These are phyloP conservation scores for Leccinum pachyderme DNA, from an alignment of 1,284 basidiomycete genomes.

Conservation along the genomic window DNA sequence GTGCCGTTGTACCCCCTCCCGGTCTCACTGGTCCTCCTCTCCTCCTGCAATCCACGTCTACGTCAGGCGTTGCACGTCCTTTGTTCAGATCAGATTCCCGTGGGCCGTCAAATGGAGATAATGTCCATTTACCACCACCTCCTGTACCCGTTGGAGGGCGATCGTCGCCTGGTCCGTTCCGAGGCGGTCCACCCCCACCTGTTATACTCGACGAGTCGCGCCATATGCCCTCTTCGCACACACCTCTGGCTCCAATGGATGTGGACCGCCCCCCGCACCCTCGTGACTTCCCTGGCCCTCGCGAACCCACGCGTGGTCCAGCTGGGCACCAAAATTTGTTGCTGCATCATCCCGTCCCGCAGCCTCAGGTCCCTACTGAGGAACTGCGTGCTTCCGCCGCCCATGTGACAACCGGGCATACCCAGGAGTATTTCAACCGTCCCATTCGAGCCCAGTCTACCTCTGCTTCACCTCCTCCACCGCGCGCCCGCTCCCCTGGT, in stretches of 20 bases:
- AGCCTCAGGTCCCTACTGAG: slow-evolving; percentile 47
- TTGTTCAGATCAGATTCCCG: slow-evolving; percentile 65
- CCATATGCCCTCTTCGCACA: slow-evolving; percentile 56
- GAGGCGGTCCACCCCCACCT: slow-evolving; percentile 76
- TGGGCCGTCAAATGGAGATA: slow-evolving; percentile 46
- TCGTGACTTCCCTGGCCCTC: slow-evolving; percentile 51
- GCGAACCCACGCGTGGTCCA: slow-evolving; percentile 50
- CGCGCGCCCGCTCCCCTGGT: slow-evolving; percentile 47
- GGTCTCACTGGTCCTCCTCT: slow-evolving; percentile 62
- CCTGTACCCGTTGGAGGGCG: slow-evolving; percentile 46
- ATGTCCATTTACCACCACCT: slow-evolving; percentile 62
- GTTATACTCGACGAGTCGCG: slow-evolving; percentile 69
- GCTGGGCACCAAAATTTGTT: slow-evolving; percentile 53
- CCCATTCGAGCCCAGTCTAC: slow-evolving; percentile 48
- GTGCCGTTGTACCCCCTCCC: slow-evolving; percentile 64
- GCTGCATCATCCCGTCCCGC: slow-evolving; percentile 66
- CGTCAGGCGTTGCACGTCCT: slow-evolving; percentile 39
- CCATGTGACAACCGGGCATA: slow-evolving; percentile 39
- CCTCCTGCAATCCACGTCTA: slow-evolving; percentile 51
- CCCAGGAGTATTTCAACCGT: slow-evolving; percentile 51
- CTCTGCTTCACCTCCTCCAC: slow-evolving; percentile 50
- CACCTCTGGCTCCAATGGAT: slow-evolving; percentile 82
- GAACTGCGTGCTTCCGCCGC: slow-evolving; percentile 44
- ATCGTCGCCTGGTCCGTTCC: slow-evolving; percentile 65
- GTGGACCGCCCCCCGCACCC: slow-evolving; percentile 64